A percentile compares a stretch with the other conserved stretches of the same genome.
These are phyloP conservation scores for Cadophora sp. DNA, from an alignment of 2,329 filamentous ascomycete genomes.

Conservation along the genomic window DNA sequence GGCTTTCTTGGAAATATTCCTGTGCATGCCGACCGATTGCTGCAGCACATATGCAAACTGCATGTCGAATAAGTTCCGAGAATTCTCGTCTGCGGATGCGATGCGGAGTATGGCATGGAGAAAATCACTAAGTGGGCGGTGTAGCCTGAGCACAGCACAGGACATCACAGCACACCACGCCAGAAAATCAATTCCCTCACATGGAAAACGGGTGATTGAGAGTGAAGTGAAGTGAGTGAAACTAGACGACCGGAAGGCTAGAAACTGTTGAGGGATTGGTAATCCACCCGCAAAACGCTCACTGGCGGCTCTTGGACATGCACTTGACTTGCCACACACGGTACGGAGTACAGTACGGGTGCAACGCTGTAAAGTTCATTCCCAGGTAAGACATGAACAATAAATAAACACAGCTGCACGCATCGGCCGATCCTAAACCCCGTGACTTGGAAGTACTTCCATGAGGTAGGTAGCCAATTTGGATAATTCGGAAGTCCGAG, in stretches of 20 bases:
- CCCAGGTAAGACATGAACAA: not conserved
- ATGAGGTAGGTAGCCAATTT: not conserved
- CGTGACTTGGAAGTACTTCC: not conserved
- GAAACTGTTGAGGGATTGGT: not conserved
- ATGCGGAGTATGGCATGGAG: not conserved
- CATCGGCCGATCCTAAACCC: slow-evolving; percentile 7
- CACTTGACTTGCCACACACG: not conserved
- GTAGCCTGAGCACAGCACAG: slow-evolving; percentile 4
- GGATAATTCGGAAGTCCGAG: slow-evolving; percentile 13
- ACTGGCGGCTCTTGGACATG: not conserved
- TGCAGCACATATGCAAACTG: not conserved
- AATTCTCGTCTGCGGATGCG: not conserved
- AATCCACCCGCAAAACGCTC: slow-evolving; percentile 6
- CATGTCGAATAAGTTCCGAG: slow-evolving; percentile 9
- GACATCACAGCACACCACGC: too few relatives aligned
- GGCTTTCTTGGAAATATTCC: not conserved
- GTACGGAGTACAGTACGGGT: too few relatives aligned
- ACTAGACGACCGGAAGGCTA: not conserved
- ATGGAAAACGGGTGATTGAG: not conserved
- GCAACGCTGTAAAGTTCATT: slow-evolving; percentile 4
- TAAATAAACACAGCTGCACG: not conserved
- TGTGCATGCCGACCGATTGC: not conserved
- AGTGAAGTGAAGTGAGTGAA: not conserved
- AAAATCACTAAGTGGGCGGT: not conserved
- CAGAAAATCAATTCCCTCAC: slow-evolving; percentile 6